Evolutionary conservation across 805 yeast genomes (phyloP).

Genomic region (Yamadazyma paraphyllophila): DNA sequence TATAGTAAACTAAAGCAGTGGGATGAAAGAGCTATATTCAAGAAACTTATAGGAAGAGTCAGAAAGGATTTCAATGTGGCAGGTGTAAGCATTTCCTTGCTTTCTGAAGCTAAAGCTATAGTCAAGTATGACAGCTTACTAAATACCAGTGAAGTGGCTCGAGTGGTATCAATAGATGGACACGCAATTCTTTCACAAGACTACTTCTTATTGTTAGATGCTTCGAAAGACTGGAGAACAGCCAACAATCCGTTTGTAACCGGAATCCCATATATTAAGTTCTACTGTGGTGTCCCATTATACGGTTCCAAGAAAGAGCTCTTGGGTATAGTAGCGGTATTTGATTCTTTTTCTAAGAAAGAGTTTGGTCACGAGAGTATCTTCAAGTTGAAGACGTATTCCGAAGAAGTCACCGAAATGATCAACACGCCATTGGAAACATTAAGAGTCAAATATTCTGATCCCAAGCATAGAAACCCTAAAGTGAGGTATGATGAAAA

Average conservation of each 20-base stretch:
- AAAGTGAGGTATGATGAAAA: slow-evolving; percentile 11
- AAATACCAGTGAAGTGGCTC: slow-evolving; percentile 49
- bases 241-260: slow-evolving; percentile 59
- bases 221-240: slow-evolving; percentile 71
- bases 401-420: slow-evolving; percentile 42
- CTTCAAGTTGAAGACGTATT: slow-evolving; percentile 32
- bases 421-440: slow-evolving; percentile 25
- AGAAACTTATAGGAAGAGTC: slow-evolving; percentile 35
- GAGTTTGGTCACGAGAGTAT: slow-evolving; percentile 36
- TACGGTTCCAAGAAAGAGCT: slow-evolving; percentile 31
- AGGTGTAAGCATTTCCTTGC: slow-evolving; percentile 60
- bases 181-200: slow-evolving; percentile 63
- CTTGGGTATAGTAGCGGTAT: slow-evolving; percentile 60
- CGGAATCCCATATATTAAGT: slow-evolving; percentile 56
- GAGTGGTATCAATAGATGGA: slow-evolving; percentile 61
- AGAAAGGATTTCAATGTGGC: slow-evolving; percentile 41
- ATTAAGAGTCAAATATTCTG: slow-evolving; percentile 7
- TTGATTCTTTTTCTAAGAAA: slow-evolving; percentile 46
- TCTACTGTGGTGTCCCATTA: slow-evolving; percentile 65
- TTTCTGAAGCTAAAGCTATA: slow-evolving; percentile 47
- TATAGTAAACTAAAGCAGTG: slow-evolving; percentile 47
- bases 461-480: neutral
- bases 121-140: slow-evolving; percentile 51
- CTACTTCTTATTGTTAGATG: slow-evolving; percentile 55
- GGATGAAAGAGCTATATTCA: slow-evolving; percentile 42